Percentiles rank a stretch among this genome's conserved stretches.
Evolutionary conservation across 345 rosid genomes (phyloP).

Genomic region (Gossypium stocksii): DNA sequence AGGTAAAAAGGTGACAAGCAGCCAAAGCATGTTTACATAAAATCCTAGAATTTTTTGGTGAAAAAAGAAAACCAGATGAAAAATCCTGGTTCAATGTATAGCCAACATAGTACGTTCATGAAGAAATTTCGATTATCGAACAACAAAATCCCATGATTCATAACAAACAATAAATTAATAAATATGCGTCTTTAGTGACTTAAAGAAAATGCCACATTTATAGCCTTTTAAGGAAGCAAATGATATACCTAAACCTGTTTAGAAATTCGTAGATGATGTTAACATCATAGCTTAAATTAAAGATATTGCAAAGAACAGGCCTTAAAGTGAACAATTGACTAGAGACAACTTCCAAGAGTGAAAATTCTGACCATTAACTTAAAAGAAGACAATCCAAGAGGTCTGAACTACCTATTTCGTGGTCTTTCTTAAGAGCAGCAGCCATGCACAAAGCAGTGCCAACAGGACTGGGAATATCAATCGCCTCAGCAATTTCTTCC

Average conservation of each 20-base stretch:
- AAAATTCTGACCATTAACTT: not conserved
- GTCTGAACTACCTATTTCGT: constrained; percentile 67
- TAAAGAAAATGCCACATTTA: not conserved
- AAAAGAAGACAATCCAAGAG: constrained; percentile 6
- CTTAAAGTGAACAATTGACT: not conserved
- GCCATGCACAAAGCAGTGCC: constrained; percentile 97
- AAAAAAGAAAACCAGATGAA: not conserved
- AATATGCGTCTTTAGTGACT: not conserved
- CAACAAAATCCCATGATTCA: not conserved
- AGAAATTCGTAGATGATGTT: not conserved
- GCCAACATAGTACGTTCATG: not conserved
- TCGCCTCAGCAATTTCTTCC: constrained; percentile 66
- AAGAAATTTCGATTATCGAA: not conserved
- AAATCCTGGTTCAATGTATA: not conserved
- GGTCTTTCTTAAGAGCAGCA: constrained; percentile 84
- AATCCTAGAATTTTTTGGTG: not conserved
- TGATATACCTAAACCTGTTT: not conserved
- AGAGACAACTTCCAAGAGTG: not conserved
- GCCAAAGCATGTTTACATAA: not conserved
- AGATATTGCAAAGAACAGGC: not conserved
- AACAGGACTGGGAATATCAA: constrained; percentile 68
- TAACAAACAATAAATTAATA: not conserved
- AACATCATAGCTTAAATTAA: not conserved
- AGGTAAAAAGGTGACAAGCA: not conserved
- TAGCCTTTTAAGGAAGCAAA: constrained; percentile 6